These are phyloP conservation scores for Trichoderma simmonsii DNA, from an alignment of 2,329 filamentous ascomycete species.

Conservation along the genomic window DNA sequence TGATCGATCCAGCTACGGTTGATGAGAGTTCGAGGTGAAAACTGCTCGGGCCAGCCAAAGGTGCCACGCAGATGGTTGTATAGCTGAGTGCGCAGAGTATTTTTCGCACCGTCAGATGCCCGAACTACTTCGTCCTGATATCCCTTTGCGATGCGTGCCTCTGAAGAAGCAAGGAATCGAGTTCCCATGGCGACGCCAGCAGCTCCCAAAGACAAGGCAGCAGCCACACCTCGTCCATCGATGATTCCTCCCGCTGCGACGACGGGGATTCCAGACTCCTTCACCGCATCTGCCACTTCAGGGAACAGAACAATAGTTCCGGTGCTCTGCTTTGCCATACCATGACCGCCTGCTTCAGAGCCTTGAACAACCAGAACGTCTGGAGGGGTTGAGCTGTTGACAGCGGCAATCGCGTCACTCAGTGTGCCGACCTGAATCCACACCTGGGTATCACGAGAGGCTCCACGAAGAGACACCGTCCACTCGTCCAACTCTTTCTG, in stretches of 20 bases:
- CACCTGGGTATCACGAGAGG: conserved; percentile 41
- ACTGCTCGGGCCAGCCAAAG: conserved; percentile 41
- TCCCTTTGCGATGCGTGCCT: conserved; percentile 39
- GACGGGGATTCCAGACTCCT: conserved; percentile 37
- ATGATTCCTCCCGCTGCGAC: conserved; percentile 53
- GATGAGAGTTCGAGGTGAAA: conserved; percentile 38
- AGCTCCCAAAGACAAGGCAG: conserved; percentile 50
- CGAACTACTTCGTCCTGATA: conserved; percentile 43
- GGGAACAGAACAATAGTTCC: conserved; percentile 49
- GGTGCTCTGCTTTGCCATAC: conserved; percentile 41
- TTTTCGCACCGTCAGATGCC: conserved; percentile 38
- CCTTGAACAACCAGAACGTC: conserved; percentile 54
- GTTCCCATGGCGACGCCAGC: conserved; percentile 60
- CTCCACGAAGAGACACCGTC: conserved; percentile 42
- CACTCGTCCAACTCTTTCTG: conserved; percentile 41
- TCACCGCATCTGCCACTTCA: conserved; percentile 44
- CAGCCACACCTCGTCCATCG: conserved; percentile 50
- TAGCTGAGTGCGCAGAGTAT: conserved; percentile 41
- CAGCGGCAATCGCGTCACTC: conserved; percentile 43
- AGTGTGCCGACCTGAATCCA: conserved; percentile 54
- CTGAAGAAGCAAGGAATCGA: conserved; percentile 52
- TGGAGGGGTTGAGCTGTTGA: conserved; percentile 34
- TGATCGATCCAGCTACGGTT: conserved; percentile 40
- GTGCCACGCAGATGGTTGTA: conserved; percentile 45
- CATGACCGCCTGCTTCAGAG: conserved; percentile 53